phyloP scores from a whole-genome alignment of 192 early-diverging fungal genomes.

The Coemansia sp. region DNA sequence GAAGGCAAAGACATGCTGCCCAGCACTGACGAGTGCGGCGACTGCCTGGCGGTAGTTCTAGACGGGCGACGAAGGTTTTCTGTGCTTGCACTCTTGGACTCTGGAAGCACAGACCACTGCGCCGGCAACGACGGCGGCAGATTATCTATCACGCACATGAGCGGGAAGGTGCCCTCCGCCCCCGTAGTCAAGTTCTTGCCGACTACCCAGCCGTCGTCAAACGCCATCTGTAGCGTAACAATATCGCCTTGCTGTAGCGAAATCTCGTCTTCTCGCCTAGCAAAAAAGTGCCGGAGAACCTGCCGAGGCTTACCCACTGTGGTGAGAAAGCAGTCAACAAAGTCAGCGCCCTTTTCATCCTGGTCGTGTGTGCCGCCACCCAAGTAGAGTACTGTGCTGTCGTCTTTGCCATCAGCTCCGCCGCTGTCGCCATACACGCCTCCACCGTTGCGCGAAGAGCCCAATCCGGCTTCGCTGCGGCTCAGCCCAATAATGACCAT shows the following conservation, averaged over 20 bases:
- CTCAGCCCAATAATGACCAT: slow-evolving; percentile 19
- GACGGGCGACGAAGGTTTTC: slow-evolving; percentile 36
- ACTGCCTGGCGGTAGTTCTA: not conserved
- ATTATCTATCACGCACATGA: slow-evolving; percentile 66
- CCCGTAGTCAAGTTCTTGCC: slow-evolving; percentile 74
- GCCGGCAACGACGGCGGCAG: slow-evolving; percentile 39
- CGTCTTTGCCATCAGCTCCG: slow-evolving; percentile 10
- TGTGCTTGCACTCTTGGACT: slow-evolving; percentile 26
- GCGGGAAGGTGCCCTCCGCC: slow-evolving; percentile 76
- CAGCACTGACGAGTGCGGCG: slow-evolving; percentile 15
- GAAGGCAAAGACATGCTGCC: slow-evolving; percentile 18
- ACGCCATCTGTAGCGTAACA: slow-evolving; percentile 66
- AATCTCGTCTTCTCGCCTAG: slow-evolving; percentile 76
- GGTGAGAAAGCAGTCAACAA: slow-evolving; percentile 47
- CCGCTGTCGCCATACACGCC: slow-evolving; percentile 3
- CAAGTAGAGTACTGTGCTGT: slow-evolving; percentile 20
- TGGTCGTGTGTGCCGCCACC: not conserved
- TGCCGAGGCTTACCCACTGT: slow-evolving; percentile 40
- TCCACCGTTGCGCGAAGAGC: not conserved
- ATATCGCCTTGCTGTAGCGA: slow-evolving; percentile 68
- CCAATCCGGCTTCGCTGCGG: slow-evolving; percentile 1
- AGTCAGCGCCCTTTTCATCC: slow-evolving; percentile 21
- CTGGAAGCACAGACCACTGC: slow-evolving; percentile 50
- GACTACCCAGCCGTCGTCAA: slow-evolving; percentile 91
- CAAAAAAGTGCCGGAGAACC: slow-evolving; percentile 61